Base-by-base conservation (phyloP, 345 rosid species). In the Hypericum androsaemum region DNA sequence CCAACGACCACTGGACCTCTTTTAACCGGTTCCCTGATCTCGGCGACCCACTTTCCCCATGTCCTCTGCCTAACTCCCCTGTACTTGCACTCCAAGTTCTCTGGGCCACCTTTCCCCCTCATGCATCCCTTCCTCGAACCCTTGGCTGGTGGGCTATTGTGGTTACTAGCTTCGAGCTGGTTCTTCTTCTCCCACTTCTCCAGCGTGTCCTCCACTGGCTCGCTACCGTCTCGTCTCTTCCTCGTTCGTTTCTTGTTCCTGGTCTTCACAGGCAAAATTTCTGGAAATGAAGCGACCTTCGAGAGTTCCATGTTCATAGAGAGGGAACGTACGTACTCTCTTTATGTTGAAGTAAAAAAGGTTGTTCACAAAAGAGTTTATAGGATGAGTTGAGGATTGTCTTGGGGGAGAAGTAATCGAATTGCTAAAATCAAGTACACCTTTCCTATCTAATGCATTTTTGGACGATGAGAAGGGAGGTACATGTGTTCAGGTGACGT, bases 1-100 rank as follows among this genome's bases (percentile, higher is more conserved):
- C 50, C 50, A 10, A 32, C 32, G 4, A 22, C 32, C 1, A 4
- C 32, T 22, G 32, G 32, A 22, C 4, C 22, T 6, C 22, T 14
- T 7, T 73, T 37, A 13, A 74, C 71, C 0, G 97, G 97, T 46
- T 84, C 79, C 47, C 97, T 71, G 42, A 89, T 89, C 70, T 86
- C 96, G 4, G 94, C 87, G 6, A 87, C 96, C 96, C 96, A 87
- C 59, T 81, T 87, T 0, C 92, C 94, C 94, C 94, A 81, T 17
- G 73, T 70, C 70, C 89, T 77, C 58, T 87, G 96, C 57, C 96
- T 56, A 47, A 87, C 96, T 13, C 96, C 96, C 73, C 96, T 80
- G 59, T 69, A 87, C 22, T 60, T 62, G 57, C 70, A 87, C 40
- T 50, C 70, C 14, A 78, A 65, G 48, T 83, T 87, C 66, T 87